Evolutionary conservation across 1,139 yeast species (phyloP).

Genomic region (Kodamaea derodonti): DNA sequence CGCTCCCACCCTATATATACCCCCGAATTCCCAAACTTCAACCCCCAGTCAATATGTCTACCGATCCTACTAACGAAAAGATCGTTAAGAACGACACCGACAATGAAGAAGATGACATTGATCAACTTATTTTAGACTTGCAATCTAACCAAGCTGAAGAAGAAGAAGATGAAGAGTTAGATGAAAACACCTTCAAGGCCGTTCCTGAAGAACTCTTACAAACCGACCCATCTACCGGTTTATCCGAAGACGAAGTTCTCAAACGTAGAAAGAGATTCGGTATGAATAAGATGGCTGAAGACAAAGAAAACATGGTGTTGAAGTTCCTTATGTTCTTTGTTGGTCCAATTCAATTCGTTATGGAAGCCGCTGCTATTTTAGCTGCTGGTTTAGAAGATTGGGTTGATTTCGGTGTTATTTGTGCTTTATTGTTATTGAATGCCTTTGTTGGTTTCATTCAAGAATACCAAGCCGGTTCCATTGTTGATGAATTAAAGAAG

Average conservation of each 20-base stretch:
- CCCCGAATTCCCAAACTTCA: conserved; percentile 1
- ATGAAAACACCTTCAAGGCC: conserved; percentile 48
- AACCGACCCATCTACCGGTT: conserved; percentile 82
- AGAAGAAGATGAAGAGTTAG: conserved; percentile 48
- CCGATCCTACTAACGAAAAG: conserved; percentile 50
- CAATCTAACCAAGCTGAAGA: conserved; percentile 69
- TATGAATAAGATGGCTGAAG: conserved; percentile 93
- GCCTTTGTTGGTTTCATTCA: conserved; percentile 96
- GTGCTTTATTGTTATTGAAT: conserved; percentile 82
- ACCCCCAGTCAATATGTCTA: conserved; percentile 15
- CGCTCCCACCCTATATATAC: too few species aligned
- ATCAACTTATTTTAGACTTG: conserved; percentile 81
- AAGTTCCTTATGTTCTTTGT: conserved; percentile 91
- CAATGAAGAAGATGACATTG: conserved; percentile 81
- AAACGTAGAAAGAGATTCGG: conserved; percentile 94
- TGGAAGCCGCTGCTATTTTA: conserved; percentile 97
- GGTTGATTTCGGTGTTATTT: conserved; percentile 98
- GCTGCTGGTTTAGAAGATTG: conserved; percentile 99
- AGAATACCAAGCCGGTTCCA: conserved; percentile 97
- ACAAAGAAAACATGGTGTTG: conserved; percentile 74
- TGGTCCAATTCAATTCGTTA: conserved; percentile 98
- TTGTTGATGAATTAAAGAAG: conserved; percentile 91
- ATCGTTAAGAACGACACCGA: conserved; percentile 49
- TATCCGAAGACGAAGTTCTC: conserved; percentile 73
- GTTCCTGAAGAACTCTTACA: conserved; percentile 88